Conservation (phyloP, 2,329 filamentous ascomycete species). For the Shiraia sp. region DNA sequence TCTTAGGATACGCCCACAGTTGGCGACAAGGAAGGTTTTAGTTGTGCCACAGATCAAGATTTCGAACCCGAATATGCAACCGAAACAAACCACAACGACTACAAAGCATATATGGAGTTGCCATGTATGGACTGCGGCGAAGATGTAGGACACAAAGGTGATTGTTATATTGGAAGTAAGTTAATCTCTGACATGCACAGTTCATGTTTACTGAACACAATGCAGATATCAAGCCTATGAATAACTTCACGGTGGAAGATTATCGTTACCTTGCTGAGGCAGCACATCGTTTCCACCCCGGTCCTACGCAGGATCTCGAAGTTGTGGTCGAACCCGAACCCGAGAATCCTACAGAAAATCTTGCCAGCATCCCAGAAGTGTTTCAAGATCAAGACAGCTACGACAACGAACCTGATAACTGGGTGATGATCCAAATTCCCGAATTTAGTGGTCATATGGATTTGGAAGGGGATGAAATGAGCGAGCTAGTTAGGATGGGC, state of each 20-base stretch:
- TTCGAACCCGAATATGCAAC: no score
- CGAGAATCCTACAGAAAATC: conserved; percentile 16
- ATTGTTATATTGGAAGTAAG: conserved; percentile 30
- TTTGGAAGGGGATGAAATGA: no score
- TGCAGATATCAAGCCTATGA: conserved; percentile 10
- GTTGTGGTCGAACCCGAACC: conserved; percentile 3
- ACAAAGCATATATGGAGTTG: conserved; percentile 1
- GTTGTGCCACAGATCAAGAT: background rate
- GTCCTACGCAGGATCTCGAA: conserved; percentile 27
- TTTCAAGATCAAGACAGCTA: no score
- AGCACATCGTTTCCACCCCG: conserved; percentile 27
- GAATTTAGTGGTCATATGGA: no score
- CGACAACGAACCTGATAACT: no score
- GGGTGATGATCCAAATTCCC: no score
- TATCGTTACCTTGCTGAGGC: conserved; percentile 15
- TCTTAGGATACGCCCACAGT: no score
- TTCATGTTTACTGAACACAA: background rate
- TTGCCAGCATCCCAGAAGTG: no score
- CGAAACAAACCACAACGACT: background rate
- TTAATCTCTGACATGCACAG: background rate
- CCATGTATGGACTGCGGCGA: conserved; percentile 34
- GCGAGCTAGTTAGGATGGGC: no score
- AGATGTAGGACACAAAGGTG: conserved; percentile 8
- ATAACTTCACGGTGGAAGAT: conserved; percentile 14
- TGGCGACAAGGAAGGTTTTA: no score